These are phyloP conservation scores for Casuarina cunninghamiana DNA, from an alignment of 306 rosid genomes.

Conservation along the genomic window DNA sequence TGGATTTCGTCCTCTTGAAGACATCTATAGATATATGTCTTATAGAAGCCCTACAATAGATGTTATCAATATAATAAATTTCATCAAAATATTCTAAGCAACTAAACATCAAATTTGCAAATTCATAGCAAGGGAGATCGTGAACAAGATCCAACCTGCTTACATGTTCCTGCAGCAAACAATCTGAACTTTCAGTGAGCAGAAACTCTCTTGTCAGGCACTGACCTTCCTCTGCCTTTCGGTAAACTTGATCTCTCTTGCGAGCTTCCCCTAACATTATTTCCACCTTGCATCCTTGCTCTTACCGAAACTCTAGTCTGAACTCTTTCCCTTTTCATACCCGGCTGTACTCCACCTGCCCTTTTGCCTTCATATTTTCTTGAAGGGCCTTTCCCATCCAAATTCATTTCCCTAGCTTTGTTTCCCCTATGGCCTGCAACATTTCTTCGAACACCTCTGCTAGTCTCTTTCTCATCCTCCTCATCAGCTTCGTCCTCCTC, in stretches of 20 bases:
- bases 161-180: constrained; percentile 14
- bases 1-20: neutral
- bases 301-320: constrained; percentile 23
- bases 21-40: neutral
- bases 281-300: constrained; percentile 17
- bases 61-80: neutral
- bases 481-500: no score
- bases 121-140: constrained; percentile 16
- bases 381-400: constrained; percentile 14
- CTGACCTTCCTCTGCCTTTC: constrained; percentile 21
- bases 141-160: constrained; percentile 30
- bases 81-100: neutral
- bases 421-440: constrained; percentile 21
- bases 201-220: constrained; percentile 28
- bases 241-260: constrained; percentile 29
- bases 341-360: constrained; percentile 15
- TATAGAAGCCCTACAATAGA: neutral
- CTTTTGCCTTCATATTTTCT: constrained; percentile 37
- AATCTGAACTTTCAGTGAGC: constrained; percentile 19
- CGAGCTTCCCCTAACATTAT: constrained; percentile 18
- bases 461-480: constrained; percentile 32
- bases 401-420: constrained; percentile 25
- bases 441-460: constrained; percentile 21
- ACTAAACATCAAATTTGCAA: constrained; percentile 13
- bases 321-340: constrained; percentile 19